Conservation (phyloP, 2,329 filamentous ascomycete genomes). For the Dothiorella sarmentorum region DNA sequence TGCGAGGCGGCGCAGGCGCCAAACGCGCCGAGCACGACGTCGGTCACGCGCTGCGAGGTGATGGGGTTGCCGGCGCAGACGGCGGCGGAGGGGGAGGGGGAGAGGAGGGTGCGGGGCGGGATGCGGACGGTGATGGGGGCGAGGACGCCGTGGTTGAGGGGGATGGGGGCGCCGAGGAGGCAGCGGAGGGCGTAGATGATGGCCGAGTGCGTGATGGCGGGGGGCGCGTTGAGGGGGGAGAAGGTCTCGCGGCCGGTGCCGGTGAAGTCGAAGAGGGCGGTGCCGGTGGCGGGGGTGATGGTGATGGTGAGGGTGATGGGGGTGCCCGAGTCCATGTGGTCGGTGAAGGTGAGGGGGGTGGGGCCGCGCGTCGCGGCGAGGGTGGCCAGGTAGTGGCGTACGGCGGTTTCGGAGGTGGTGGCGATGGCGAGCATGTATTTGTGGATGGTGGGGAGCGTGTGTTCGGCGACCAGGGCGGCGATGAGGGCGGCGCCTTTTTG, state of each 20-base stretch:
- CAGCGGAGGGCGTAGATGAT: constrained; percentile 29
- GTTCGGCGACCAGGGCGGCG: constrained; percentile 17
- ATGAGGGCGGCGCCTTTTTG: constrained; percentile 19
- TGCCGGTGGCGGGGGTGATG: constrained; percentile 32
- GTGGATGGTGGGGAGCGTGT: constrained; percentile 15
- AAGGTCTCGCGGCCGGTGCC: constrained; percentile 38
- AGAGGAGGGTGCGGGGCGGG: constrained; percentile 29
- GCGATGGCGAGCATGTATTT: constrained; percentile 22
- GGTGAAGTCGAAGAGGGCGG: constrained; percentile 40
- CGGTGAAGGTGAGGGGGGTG: constrained; percentile 22
- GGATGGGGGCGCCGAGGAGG: constrained; percentile 32
- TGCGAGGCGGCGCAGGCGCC: constrained; percentile 30
- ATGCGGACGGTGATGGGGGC: constrained; percentile 27
- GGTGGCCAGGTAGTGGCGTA: constrained; percentile 15
- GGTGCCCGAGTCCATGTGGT: constrained; percentile 44
- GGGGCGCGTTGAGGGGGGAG: constrained; percentile 38
- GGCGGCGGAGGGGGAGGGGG: constrained; percentile 27
- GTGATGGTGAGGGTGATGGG: constrained; percentile 33
- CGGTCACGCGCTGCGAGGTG: constrained; percentile 32
- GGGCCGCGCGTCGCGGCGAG: not conserved
- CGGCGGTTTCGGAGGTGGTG: constrained; percentile 20
- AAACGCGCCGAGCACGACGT: constrained; percentile 33
- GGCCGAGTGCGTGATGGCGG: constrained; percentile 37
- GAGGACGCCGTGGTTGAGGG: constrained; percentile 35
- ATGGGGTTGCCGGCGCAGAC: constrained; percentile 31